A percentile compares a stretch with the other conserved stretches of the same genome.
phyloP scores from a whole-genome alignment of 2,329 filamentous ascomycete genomes.

The Colletotrichum higginsianum region DNA sequence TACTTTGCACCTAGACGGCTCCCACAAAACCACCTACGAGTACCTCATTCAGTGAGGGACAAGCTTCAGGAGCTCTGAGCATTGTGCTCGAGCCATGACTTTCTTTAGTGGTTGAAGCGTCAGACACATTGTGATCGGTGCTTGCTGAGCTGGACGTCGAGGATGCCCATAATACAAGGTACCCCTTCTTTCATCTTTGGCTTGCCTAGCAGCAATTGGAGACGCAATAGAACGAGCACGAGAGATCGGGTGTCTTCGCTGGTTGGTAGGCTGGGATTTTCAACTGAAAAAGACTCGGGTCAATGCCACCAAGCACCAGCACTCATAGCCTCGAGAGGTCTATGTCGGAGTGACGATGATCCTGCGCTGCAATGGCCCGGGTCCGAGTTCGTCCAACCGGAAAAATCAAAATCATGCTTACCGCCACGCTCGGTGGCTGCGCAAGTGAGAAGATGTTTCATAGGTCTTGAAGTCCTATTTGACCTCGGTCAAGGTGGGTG shows the following conservation, averaged over 20 bases:
- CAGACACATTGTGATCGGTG: background rate
- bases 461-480: background rate
- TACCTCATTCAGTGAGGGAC: background rate
- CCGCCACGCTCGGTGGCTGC: background rate
- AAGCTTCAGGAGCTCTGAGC: background rate
- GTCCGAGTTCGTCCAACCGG: background rate
- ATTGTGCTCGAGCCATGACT: background rate
- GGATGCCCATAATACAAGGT: background rate
- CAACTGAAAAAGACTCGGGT: too few relatives aligned
- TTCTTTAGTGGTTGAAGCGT: background rate
- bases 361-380: background rate
- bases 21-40: background rate
- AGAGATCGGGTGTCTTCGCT: background rate
- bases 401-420: background rate
- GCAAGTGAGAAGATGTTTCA: background rate
- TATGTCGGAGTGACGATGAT: background rate
- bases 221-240: background rate
- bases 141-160: background rate
- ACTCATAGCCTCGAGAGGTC: background rate
- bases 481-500: background rate
- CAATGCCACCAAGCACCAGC: background rate
- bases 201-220: background rate
- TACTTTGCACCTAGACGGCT: background rate
- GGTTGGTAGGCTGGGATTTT: background rate
- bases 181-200: background rate